phyloP scores from a whole-genome alignment of 805 yeast species.

The Saccharomycopsis babjevae region DNA sequence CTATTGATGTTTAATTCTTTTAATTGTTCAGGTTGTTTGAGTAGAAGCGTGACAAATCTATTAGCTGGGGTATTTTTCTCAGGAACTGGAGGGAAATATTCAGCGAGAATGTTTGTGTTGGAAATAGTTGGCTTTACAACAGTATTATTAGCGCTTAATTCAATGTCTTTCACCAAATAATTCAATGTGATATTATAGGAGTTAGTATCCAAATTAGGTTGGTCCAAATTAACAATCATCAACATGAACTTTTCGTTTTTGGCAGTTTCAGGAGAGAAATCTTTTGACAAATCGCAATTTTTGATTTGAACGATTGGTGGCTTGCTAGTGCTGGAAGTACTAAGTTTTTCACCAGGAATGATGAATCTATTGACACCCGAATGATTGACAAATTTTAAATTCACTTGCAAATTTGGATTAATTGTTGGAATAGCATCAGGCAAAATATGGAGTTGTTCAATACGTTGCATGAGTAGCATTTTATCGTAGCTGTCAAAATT shows the following conservation, averaged over 20 bases:
- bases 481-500: conserved; percentile 65
- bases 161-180: conserved; percentile 67
- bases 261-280: conserved; percentile 24
- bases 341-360: conserved; percentile 67
- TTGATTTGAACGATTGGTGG: conserved; percentile 74
- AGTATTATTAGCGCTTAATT: conserved; percentile 47
- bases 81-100: conserved; percentile 75
- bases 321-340: conserved; percentile 60
- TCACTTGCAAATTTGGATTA: conserved; percentile 68
- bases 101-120: conserved; percentile 32
- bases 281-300: conserved; percentile 46
- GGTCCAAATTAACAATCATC: conserved; percentile 82
- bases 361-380: conserved; percentile 55
- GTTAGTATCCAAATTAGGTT: conserved; percentile 66
- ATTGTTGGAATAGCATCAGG: conserved; percentile 93
- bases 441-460: conserved; percentile 73
- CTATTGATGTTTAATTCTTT: conserved; percentile 20
- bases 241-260: conserved; percentile 58
- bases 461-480: conserved; percentile 83
- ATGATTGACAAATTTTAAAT: conserved; percentile 64
- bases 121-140: conserved; percentile 37
- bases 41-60: conserved; percentile 83
- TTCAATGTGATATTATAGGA: conserved; percentile 61
- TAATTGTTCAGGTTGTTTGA: conserved; percentile 46
- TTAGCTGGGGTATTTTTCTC: conserved; percentile 81